These are phyloP conservation scores for Hippophae tibetana DNA, from an alignment of 306 rosid species.

Conservation along the genomic window DNA sequence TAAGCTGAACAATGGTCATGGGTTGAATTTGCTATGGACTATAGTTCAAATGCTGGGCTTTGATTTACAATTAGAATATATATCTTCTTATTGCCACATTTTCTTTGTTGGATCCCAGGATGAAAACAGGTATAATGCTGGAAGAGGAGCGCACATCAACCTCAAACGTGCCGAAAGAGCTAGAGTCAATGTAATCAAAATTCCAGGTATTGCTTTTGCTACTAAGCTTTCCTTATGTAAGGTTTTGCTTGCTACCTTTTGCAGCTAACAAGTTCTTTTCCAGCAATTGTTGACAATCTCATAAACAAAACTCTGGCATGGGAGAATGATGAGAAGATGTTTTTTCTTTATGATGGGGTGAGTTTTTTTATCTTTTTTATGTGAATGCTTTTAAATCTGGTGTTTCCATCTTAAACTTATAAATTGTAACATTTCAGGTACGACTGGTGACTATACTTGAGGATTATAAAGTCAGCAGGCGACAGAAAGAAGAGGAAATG, in stretches of 20 bases:
- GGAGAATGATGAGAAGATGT: slow-evolving; percentile 68
- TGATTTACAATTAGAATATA: background rate
- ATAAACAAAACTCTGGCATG: slow-evolving; percentile 63
- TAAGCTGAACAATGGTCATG: slow-evolving; percentile 29
- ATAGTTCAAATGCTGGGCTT: background rate
- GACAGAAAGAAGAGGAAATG: slow-evolving; percentile 79
- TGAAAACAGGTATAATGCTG: slow-evolving; percentile 72
- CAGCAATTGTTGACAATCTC: slow-evolving; percentile 87
- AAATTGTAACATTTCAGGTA: slow-evolving; percentile 35
- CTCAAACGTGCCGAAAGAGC: slow-evolving; percentile 97
- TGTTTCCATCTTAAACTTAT: slow-evolving; percentile 12
- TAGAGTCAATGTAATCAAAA: slow-evolving; percentile 65
- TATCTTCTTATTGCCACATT: background rate
- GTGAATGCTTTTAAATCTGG: slow-evolving; percentile 3
- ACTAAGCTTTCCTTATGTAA: slow-evolving; percentile 7
- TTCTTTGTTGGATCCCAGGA: slow-evolving; percentile 46
- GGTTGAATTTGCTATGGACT: too few relatives aligned
- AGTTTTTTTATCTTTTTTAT: slow-evolving; percentile 19
- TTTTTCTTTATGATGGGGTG: slow-evolving; percentile 90
- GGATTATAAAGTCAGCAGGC: slow-evolving; percentile 81
- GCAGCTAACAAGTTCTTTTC: slow-evolving; percentile 29
- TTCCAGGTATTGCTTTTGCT: slow-evolving; percentile 60
- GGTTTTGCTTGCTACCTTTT: background rate
- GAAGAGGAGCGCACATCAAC: slow-evolving; percentile 87
- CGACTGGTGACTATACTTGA: slow-evolving; percentile 75